phyloP scores from a whole-genome alignment of 768 basidiomycete species.

The Podaxis mareebaensis region DNA sequence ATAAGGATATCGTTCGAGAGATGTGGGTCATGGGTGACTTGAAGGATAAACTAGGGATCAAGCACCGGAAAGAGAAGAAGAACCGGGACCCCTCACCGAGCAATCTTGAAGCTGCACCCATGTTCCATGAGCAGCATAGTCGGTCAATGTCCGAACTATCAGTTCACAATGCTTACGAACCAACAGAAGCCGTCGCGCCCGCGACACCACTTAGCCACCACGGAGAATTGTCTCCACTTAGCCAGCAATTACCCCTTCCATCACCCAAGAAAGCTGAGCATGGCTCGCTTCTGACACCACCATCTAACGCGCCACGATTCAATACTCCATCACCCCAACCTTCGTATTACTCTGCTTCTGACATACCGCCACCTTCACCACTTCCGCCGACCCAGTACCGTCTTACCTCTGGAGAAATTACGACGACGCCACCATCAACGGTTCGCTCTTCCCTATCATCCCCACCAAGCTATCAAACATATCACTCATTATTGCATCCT shows the following conservation, averaged over 20 bases:
- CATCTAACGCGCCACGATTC: conserved; percentile 23
- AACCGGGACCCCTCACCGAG: conserved; percentile 27
- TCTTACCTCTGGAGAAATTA: conserved; percentile 46
- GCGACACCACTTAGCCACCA: conserved; percentile 38
- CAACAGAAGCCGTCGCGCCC: conserved; percentile 44
- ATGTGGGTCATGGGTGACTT: conserved; percentile 85
- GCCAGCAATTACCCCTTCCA: conserved; percentile 24
- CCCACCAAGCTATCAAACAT: conserved; percentile 11
- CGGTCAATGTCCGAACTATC: conserved; percentile 68
- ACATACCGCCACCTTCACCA: conserved; percentile 65
- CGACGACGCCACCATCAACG: conserved; percentile 36
- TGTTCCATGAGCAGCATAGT: conserved; percentile 65
- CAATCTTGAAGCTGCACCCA: conserved; percentile 66
- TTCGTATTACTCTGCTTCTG: conserved; percentile 73
- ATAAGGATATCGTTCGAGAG: conserved; percentile 91
- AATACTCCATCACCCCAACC: conserved; percentile 38
- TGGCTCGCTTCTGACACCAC: conserved; percentile 29
- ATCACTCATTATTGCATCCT: neutral
- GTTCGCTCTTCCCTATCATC: neutral
- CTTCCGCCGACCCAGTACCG: conserved; percentile 51
- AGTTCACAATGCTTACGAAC: conserved; percentile 47
- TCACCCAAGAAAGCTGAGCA: conserved; percentile 18
- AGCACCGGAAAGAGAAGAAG: conserved; percentile 58
- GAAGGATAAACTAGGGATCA: conserved; percentile 77
- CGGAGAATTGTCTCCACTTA: conserved; percentile 28